Percentiles rank a stretch among this genome's conserved stretches.
Conservation (phyloP, 192 early-diverging fungal genomes). For the Thamnidium elegans region DNA sequence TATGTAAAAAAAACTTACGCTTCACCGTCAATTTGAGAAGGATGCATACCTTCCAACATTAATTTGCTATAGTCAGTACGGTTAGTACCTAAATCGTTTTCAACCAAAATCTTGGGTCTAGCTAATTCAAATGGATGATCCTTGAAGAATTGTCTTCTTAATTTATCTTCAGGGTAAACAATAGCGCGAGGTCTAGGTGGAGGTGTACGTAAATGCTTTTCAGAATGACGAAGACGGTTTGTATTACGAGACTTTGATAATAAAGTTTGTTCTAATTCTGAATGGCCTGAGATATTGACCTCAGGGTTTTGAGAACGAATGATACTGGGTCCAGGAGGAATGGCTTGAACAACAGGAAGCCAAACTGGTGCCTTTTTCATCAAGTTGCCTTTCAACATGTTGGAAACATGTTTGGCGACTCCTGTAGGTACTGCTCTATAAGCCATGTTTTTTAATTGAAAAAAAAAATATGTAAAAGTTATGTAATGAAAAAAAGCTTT, state of each 20-base stretch:
- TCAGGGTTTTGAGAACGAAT: conserved; percentile 41
- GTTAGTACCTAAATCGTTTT: conserved; percentile 53
- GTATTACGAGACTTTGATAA: neutral
- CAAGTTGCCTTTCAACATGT: conserved; percentile 50
- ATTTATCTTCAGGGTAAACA: conserved; percentile 83
- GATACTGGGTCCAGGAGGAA: conserved; percentile 55
- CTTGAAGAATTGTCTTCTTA: conserved; percentile 83
- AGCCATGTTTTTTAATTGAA: conserved; percentile 23
- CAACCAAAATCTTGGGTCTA: conserved; percentile 68
- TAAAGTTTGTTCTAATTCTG: conserved; percentile 5
- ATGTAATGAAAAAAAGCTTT: too few relatives aligned
- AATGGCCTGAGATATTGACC: conserved; percentile 19
- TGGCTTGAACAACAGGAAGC: conserved; percentile 44
- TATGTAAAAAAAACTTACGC: conserved; percentile 54
- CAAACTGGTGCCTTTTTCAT: conserved; percentile 52
- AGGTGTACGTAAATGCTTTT: conserved; percentile 58
- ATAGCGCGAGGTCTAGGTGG: conserved; percentile 67
- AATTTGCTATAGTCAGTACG: conserved; percentile 56
- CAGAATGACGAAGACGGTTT: conserved; percentile 35
- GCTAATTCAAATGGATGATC: conserved; percentile 91
- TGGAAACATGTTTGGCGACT: conserved; percentile 50
- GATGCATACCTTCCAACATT: conserved; percentile 43
- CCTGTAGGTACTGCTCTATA: conserved; percentile 38
- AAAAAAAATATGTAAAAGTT: too few relatives aligned
- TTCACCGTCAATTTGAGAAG: conserved; percentile 74